Evolutionary conservation across 306 rosid genomes (phyloP).

Genomic region (Sindora glabra): DNA sequence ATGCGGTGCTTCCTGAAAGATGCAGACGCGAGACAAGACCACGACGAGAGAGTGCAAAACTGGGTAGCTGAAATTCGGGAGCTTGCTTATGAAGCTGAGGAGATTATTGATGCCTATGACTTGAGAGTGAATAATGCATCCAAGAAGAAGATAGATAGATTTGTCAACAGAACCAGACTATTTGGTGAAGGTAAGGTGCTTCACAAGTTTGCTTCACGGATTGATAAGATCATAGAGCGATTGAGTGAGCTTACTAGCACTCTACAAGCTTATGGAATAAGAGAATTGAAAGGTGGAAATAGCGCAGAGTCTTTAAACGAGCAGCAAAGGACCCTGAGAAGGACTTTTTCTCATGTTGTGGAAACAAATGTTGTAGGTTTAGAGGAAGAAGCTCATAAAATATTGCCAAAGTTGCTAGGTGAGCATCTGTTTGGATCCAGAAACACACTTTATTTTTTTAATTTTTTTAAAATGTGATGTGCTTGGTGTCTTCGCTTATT

Average conservation of each 20-base stretch:
- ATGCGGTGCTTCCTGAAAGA: conserved; percentile 43
- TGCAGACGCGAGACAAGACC: conserved; percentile 30
- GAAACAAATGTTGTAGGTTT: conserved; percentile 38
- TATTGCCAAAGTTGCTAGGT: conserved; percentile 18
- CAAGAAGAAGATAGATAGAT: no score
- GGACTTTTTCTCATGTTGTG: conserved; percentile 35
- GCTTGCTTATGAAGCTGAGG: conserved; percentile 38
- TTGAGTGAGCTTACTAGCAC: conserved; percentile 24
- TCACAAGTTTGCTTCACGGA: conserved; percentile 20
- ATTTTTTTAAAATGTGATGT: no score
- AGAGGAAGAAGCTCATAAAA: conserved; percentile 18
- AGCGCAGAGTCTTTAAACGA: background rate
- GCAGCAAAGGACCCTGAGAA: conserved; percentile 20
- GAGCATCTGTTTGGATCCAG: no score
- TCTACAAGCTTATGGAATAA: conserved; percentile 26
- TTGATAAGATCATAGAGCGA: conserved; percentile 10
- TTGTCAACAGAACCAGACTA: background rate
- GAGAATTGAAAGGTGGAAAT: conserved; percentile 3
- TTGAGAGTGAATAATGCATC: conserved; percentile 7
- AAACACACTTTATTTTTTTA: no score
- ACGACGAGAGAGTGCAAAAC: conserved; percentile 20
- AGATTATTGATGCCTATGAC: conserved; percentile 36
- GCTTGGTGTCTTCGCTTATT: no score
- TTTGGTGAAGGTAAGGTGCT: background rate
- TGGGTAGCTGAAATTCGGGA: conserved; percentile 37